phyloP scores from a whole-genome alignment of 1,284 basidiomycete species.

The Leccinum fuscescens region DNA sequence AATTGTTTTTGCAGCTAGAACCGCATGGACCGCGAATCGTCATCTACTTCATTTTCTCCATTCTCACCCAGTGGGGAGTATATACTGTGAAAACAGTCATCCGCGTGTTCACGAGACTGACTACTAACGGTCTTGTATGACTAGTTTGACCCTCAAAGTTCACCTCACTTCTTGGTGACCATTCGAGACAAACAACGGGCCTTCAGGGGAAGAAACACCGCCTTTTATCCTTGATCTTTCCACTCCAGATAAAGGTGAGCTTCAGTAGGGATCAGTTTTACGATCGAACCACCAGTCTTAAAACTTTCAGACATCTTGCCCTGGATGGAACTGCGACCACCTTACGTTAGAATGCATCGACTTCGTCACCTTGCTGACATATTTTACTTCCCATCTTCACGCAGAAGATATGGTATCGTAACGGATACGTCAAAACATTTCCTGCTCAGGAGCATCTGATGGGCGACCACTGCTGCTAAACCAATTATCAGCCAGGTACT shows the following conservation, averaged over 20 bases:
- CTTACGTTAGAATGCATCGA: background rate
- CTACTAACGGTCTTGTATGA: too few species aligned
- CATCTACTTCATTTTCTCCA: background rate
- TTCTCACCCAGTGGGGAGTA: background rate
- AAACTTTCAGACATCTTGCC: background rate
- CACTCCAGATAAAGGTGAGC: background rate
- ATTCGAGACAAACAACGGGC: background rate
- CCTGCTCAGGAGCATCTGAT: background rate
- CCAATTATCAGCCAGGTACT: background rate
- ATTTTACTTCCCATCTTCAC: background rate
- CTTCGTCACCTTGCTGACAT: background rate
- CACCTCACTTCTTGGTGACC: too few species aligned
- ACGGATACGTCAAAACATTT: background rate
- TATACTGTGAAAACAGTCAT: constrained; percentile 19
- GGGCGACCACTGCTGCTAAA: background rate
- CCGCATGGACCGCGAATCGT: background rate
- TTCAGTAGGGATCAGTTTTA: background rate
- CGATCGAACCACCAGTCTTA: background rate
- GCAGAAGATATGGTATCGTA: background rate
- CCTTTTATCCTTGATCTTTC: background rate
- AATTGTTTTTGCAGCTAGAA: background rate
- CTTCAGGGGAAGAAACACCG: background rate
- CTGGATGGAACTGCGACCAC: background rate
- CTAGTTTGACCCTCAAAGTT: background rate
- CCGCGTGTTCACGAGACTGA: background rate